These are phyloP conservation scores for Allium cepa DNA, from an alignment of 106 monocot species.

Conservation along the genomic window DNA sequence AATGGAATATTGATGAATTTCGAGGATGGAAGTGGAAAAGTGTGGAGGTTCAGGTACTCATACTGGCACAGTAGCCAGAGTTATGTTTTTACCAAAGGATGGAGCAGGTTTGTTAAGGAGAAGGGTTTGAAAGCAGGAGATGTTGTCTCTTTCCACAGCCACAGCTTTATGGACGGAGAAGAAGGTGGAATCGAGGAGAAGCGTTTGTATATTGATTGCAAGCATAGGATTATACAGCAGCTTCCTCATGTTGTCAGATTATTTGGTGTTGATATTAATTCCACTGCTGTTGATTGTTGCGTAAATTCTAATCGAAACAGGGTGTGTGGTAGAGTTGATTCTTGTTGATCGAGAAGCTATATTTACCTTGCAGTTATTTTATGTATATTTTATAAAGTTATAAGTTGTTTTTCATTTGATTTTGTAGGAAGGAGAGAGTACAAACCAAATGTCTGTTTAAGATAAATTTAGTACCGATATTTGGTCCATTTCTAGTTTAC, in stretches of 20 bases:
- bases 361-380: no score
- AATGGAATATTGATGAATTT: constrained; percentile 48
- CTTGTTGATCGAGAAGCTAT: no score
- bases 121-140: constrained; percentile 45
- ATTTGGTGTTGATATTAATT: constrained; percentile 32
- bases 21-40: constrained; percentile 59
- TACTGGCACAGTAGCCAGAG: constrained; percentile 99
- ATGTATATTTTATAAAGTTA: no score
- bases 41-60: constrained; percentile 80
- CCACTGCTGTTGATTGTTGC: no score
- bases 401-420: no score
- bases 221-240: background rate
- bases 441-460: no score
- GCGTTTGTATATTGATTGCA: constrained; percentile 41
- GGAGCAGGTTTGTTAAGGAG: constrained; percentile 92
- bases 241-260: constrained; percentile 23
- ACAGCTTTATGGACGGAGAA: background rate
- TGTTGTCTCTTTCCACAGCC: no score
- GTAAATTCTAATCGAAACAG: no score
- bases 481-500: no score
- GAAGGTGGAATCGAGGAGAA: background rate
- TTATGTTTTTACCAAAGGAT: constrained; percentile 86
- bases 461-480: no score
- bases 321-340: no score
- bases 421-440: no score